Conservation (phyloP, 306 rosid genomes). For the Boehmeria nivea region DNA sequence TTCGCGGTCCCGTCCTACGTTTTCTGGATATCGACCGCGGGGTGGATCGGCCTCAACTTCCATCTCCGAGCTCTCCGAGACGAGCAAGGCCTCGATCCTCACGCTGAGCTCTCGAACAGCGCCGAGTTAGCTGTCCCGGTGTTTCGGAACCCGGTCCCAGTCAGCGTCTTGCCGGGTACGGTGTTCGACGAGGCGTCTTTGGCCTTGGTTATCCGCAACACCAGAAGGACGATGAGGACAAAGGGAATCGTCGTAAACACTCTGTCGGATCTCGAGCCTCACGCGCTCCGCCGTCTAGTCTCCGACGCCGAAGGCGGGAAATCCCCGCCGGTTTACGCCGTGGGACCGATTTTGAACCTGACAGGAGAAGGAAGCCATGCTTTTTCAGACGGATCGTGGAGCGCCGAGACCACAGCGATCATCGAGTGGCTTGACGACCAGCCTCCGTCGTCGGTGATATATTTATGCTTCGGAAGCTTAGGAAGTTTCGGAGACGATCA, state of each 20-base stretch:
- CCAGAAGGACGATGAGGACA: background rate
- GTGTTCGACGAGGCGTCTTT: background rate
- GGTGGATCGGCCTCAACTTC: conserved; percentile 2
- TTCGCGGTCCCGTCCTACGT: conserved; percentile 21
- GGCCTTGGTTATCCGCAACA: background rate
- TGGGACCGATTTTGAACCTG: conserved; percentile 47
- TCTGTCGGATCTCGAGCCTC: conserved; percentile 13
- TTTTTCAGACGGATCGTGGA: conserved; percentile 22
- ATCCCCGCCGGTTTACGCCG: conserved; percentile 32
- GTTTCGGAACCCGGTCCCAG: conserved; percentile 18
- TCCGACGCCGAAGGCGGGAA: background rate
- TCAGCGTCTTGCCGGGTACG: background rate
- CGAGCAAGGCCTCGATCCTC: too few species aligned
- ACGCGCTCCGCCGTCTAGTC: conserved; percentile 17
- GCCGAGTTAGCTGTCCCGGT: background rate
- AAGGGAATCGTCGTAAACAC: conserved; percentile 26
- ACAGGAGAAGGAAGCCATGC: conserved; percentile 18
- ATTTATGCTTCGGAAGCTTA: conserved; percentile 45
- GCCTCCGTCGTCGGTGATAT: conserved; percentile 50
- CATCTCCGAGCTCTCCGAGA: conserved; percentile 20
- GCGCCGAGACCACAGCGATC: too few species aligned
- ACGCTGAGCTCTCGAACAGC: background rate
- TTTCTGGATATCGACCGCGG: conserved; percentile 7
- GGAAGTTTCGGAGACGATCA: conserved; percentile 31
- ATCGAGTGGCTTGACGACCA: conserved; percentile 51